A percentile compares a stretch with the other conserved stretches of the same genome.
phyloP scores from a whole-genome alignment of 2,329 filamentous ascomycete species.

The Fusarium sp. region DNA sequence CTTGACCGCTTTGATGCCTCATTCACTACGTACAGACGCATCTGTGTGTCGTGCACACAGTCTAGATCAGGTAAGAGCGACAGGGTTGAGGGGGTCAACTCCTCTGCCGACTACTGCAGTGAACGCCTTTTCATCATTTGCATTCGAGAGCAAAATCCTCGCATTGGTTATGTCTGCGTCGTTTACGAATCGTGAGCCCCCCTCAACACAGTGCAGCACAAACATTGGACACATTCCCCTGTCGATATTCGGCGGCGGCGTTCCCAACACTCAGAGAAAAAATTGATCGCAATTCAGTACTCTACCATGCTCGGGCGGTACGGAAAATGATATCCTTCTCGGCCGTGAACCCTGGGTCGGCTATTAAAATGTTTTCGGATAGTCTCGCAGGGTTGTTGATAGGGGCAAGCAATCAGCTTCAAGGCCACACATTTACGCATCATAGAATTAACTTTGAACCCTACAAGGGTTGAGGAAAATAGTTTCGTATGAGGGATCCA shows the following conservation, averaged over 20 bases:
- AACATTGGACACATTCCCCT: slow-evolving; percentile 13
- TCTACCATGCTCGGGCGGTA: neutral
- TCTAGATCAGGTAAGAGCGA: slow-evolving; percentile 22
- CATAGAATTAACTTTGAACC: slow-evolving; percentile 23
- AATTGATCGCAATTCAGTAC: slow-evolving; percentile 11
- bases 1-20: slow-evolving; percentile 38
- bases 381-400: slow-evolving; percentile 21
- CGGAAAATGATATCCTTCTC: slow-evolving; percentile 31
- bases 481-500: slow-evolving; percentile 16
- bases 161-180: slow-evolving; percentile 19
- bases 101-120: slow-evolving; percentile 20
- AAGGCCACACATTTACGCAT: slow-evolving; percentile 6
- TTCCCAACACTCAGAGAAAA: slow-evolving; percentile 8
- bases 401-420: slow-evolving; percentile 20
- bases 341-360: slow-evolving; percentile 32
- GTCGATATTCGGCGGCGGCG: slow-evolving; percentile 21
- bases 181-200: slow-evolving; percentile 15
- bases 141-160: slow-evolving; percentile 21
- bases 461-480: slow-evolving; percentile 22
- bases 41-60: slow-evolving; percentile 25
- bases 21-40: slow-evolving; percentile 13
- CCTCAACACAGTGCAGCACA: slow-evolving; percentile 13
- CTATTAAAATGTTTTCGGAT: slow-evolving; percentile 29
- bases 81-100: slow-evolving; percentile 6
- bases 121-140: slow-evolving; percentile 33